Conservation (phyloP, 371 early-diverging fungal genomes). For the Mucor piriformis region DNA sequence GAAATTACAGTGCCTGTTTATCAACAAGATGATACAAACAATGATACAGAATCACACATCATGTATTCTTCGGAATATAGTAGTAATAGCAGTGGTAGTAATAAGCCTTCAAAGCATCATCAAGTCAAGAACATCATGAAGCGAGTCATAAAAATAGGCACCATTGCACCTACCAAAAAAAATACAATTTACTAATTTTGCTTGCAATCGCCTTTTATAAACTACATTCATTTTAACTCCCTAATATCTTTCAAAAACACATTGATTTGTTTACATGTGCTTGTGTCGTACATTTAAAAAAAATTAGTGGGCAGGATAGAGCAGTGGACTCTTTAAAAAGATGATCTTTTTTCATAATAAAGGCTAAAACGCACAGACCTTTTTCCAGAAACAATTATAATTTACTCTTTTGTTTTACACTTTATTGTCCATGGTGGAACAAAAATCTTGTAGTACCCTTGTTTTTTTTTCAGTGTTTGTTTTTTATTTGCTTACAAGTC, state of each 20-base stretch:
- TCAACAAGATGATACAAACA: not conserved
- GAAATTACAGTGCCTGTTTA: not conserved
- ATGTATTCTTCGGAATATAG: not conserved
- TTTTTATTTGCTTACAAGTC: not conserved
- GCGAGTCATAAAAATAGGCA: conserved; percentile 38
- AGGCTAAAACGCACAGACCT: conserved; percentile 7
- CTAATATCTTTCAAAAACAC: not conserved
- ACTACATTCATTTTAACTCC: not conserved
- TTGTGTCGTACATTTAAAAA: not conserved
- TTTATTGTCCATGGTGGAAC: not conserved
- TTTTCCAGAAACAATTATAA: not conserved
- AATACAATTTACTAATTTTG: conserved; percentile 16
- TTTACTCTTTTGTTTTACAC: not conserved
- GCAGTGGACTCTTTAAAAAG: not conserved
- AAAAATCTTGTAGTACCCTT: not conserved
- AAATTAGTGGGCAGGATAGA: conserved; percentile 1
- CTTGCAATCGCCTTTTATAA: too few relatives aligned
- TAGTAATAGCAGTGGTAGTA: not conserved
- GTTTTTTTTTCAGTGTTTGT: too few relatives aligned
- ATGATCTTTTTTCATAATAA: not conserved
- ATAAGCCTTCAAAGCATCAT: conserved; percentile 19
- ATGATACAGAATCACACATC: not conserved
- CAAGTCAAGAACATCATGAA: conserved; percentile 45
- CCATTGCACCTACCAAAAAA: conserved; percentile 19
- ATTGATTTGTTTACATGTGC: not conserved